A percentile compares a stretch with the other conserved stretches of the same genome.
phyloP scores from a whole-genome alignment of 371 early-diverging fungal genomes.

The Sporodiniella umbellata region DNA sequence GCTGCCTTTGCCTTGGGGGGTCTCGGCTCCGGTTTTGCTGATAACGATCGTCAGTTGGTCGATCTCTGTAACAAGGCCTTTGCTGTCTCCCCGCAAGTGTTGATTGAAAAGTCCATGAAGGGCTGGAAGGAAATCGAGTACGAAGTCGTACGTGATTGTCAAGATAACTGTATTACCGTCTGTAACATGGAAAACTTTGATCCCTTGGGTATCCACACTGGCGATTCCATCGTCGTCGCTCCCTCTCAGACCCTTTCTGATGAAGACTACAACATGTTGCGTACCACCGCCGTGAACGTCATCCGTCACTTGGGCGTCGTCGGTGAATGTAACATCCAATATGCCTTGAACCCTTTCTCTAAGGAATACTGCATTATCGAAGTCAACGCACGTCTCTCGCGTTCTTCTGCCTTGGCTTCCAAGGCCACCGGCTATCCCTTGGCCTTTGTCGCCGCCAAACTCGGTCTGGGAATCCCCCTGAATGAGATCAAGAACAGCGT shows the following conservation, averaged over 20 bases:
- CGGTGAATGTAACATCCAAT: slow-evolving; percentile 98
- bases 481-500: slow-evolving; percentile 88
- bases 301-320: slow-evolving; percentile 89
- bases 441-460: slow-evolving; percentile 96
- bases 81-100: slow-evolving; percentile 84
- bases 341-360: slow-evolving; percentile 90
- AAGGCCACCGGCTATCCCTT: slow-evolving; percentile 98
- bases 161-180: slow-evolving; percentile 94
- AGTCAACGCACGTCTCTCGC: slow-evolving; percentile 94
- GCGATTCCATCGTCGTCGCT: slow-evolving; percentile 96
- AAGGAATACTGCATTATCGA: slow-evolving; percentile 95
- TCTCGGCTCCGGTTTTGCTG: slow-evolving; percentile 92
- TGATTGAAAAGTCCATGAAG: slow-evolving; percentile 95
- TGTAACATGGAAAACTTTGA: slow-evolving; percentile 99
- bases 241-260: slow-evolving; percentile 93
- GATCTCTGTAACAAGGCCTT: slow-evolving; percentile 83
- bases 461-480: slow-evolving; percentile 89
- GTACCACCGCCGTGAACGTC: slow-evolving; percentile 82
- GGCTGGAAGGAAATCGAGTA: slow-evolving; percentile 98
- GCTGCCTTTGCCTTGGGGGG: slow-evolving; percentile 95
- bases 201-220: slow-evolving; percentile 96
- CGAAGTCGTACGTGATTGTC: slow-evolving; percentile 92
- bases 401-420: slow-evolving; percentile 88
- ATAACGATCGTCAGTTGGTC: slow-evolving; percentile 72
- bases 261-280: slow-evolving; percentile 95